Conservation (phyloP, 164 flowering plant genomes). For the Liriodendron chinense region DNA sequence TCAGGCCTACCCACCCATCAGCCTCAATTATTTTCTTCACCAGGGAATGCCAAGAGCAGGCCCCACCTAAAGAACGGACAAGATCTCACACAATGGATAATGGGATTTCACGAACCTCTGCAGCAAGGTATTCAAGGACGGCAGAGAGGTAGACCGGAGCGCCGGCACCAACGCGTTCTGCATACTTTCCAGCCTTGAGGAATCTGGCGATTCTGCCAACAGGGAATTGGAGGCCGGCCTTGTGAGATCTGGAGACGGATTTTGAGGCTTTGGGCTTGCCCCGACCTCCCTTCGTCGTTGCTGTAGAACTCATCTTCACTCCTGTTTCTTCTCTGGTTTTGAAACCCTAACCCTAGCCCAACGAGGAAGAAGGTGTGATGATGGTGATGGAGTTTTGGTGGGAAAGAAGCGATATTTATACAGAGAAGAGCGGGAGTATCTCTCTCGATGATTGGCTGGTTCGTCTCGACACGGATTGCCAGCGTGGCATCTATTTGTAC, state of each 20-base stretch:
- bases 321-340: no score
- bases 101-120: slow-evolving; percentile 39
- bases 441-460: background rate
- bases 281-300: slow-evolving; percentile 40
- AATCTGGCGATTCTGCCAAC: slow-evolving; percentile 66
- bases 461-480: background rate
- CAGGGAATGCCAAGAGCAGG: no score
- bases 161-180: slow-evolving; percentile 64
- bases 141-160: slow-evolving; percentile 66
- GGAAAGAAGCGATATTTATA: background rate
- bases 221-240: slow-evolving; percentile 74
- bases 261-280: slow-evolving; percentile 55
- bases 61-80: background rate
- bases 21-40: no score
- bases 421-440: background rate
- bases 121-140: slow-evolving; percentile 60
- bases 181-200: slow-evolving; percentile 59
- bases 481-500: background rate
- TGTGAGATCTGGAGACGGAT: slow-evolving; percentile 47
- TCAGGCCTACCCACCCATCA: background rate
- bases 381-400: no score
- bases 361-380: background rate
- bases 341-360: background rate
- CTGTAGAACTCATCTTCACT: slow-evolving; percentile 27
- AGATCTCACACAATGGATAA: background rate